Base-by-base conservation (phyloP, 768 basidiomycete species). In the Suillus alpinus region DNA sequence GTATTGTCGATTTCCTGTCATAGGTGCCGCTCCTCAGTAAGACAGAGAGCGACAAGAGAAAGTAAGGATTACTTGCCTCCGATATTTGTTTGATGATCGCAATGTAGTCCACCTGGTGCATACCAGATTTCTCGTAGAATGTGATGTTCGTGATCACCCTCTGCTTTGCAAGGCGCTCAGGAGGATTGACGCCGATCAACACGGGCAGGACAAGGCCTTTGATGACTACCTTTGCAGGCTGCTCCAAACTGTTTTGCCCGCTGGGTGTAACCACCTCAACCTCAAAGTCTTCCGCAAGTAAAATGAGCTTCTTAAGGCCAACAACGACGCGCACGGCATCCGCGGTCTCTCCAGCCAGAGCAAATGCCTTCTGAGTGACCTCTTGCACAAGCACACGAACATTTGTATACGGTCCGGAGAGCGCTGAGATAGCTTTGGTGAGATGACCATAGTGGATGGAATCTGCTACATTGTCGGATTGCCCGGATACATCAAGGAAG, bases 111-210 rank as follows among this genome's bases (percentile, higher is more conserved):
- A 76, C 73, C 20, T 69, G 66, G n/a, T 65, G 62, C 8, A 41
- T 56, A 47, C 23, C 53, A 1, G 66, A 29, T 2, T 65, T 63
- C 62, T 82, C 80, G 55, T 72, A 67, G 57, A 85, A 80, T 1
- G 69, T 66, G 51, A 92, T 69, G 65, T 86, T 83, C 26, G 83
- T 73, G 52, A 86, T 67, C 29, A 92, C 82, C 31, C 81, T 74
- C 69, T 92, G 90, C 67, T 86, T 86, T 46, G 83, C 80, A 34
- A 80, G 68, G 36, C 89, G 77, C 65, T 92, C 91, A 8, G 85
- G 86, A 0, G 86, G 81, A 62, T 91, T 88, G 36, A 92, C 81
- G 0, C 90, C 91, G 49, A 93, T 85, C 56, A 92, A 73, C 9
- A 86, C 81, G 0, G 79, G 77, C 12, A 87, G 68, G 1, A 73